These are phyloP conservation scores for Sarcomyxa edulis DNA, from an alignment of 768 basidiomycete genomes.

Conservation along the genomic window DNA sequence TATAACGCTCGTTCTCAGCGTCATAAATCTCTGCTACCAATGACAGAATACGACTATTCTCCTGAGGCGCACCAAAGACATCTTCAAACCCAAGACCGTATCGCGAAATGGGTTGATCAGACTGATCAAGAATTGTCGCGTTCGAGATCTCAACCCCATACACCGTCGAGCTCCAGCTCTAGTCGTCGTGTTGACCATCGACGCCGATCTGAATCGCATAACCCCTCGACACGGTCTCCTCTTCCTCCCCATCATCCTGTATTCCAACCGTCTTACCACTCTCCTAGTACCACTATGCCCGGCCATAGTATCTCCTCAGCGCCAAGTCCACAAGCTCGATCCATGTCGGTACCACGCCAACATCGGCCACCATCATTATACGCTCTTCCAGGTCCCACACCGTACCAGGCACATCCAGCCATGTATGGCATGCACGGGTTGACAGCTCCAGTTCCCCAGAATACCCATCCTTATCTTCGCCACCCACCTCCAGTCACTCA, in stretches of 20 bases:
- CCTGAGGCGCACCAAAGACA: background rate
- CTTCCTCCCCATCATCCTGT: background rate
- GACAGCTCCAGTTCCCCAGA: too few relatives aligned
- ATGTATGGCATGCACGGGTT: too few relatives aligned
- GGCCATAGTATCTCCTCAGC: background rate
- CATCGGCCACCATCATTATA: background rate
- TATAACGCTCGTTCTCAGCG: too few relatives aligned
- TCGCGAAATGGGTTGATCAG: conserved; percentile 1
- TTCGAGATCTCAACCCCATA: background rate
- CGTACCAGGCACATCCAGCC: background rate
- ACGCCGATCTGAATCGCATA: too few relatives aligned
- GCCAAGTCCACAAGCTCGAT: background rate
- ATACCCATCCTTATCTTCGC: too few relatives aligned
- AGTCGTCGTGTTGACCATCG: too few relatives aligned
- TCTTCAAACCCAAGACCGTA: background rate
- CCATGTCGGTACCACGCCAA: background rate
- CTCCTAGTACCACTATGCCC: conserved; percentile 1
- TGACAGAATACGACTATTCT: conserved; percentile 2
- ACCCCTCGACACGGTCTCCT: background rate
- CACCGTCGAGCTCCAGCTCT: background rate
- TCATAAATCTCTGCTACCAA: too few relatives aligned
- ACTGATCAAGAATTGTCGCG: background rate
- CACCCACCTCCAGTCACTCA: too few relatives aligned
- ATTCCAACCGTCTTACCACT: background rate
- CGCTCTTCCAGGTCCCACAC: background rate